phyloP scores from a whole-genome alignment of 2,329 filamentous ascomycete genomes.

The Xylaria sp. region DNA sequence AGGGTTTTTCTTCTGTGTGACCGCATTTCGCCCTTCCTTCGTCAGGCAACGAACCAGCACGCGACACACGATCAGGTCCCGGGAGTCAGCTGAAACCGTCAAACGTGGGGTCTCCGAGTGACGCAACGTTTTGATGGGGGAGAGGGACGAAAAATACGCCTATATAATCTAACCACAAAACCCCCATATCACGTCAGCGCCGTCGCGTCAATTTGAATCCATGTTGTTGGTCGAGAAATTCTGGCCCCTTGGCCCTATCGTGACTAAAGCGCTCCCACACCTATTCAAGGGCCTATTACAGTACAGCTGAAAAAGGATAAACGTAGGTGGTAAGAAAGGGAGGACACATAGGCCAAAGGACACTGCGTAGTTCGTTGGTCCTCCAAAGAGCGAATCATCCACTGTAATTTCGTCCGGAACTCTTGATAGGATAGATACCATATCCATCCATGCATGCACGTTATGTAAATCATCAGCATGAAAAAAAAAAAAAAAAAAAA shows the following conservation, averaged over 20 bases:
- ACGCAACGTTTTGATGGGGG: constrained; percentile 19
- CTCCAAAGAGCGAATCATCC: background rate
- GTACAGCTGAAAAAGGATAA: background rate
- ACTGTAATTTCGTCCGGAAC: background rate
- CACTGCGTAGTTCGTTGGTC: background rate
- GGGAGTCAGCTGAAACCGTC: constrained; percentile 33
- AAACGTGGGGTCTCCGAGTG: constrained; percentile 34
- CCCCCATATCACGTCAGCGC: constrained; percentile 36
- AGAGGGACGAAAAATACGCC: background rate
- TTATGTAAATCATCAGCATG: constrained; percentile 18
- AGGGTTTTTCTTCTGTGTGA: constrained; percentile 15
- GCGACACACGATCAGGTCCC: constrained; percentile 33
- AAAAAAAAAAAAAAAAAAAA: no score
- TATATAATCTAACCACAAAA: constrained; percentile 16
- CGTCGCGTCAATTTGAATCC: background rate
- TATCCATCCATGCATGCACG: constrained; percentile 6
- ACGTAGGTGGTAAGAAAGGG: background rate
- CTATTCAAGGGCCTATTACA: background rate
- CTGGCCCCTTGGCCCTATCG: constrained; percentile 15
- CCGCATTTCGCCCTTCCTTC: constrained; percentile 20
- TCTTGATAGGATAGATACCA: constrained; percentile 9
- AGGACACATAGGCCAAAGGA: background rate
- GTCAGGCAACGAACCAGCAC: constrained; percentile 33
- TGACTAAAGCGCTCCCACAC: background rate
- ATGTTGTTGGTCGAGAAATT: constrained; percentile 2